Base-by-base conservation (phyloP, 768 basidiomycete species). In the Candolleomyces efflorescens region DNA sequence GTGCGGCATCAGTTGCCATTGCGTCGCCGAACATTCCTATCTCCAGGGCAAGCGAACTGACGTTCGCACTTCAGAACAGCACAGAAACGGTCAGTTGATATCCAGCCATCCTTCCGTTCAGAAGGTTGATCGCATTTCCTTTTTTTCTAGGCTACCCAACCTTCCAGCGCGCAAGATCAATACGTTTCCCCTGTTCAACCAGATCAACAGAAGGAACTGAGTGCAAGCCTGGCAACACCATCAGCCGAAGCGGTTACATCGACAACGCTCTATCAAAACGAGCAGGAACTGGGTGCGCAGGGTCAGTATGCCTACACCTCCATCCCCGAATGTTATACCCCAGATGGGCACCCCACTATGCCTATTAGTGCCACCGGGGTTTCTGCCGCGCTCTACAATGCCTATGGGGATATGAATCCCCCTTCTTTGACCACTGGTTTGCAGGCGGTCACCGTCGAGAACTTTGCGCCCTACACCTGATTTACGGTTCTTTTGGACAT, bases 31-130 rank as follows among this genome's bases (percentile, higher is more conserved):
- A 43, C n/a, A 58, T 73, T 17, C 65, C 65, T 13, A 71, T 74
- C 49, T 73, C 72, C 24, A 63, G 65, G 43, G 69, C 73, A 24
- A 75, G 73, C 62, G 73, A 73, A 55, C 64, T 75, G 47, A 65
- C 66, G 10, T 72, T 67, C 63, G 73, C 73, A n/a, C 62, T 75
- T 26, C 73, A 71, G 39, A 68, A 62, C 52, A 63, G 67, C 55
- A 26, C 60, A 48, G 64, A 66, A 50, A 63, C 64, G 69, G 70
- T 70, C 60, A 53, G 51, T 36, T n/a, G 26, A 45, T 45, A 22
- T 41, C 26, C 46, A 17, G 7, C 37, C 2, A 26, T 58, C 5
- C 27, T 5, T 4, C 56, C 2, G 9, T 47, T 20, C 23, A 50
- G 51, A 58, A 53, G 13, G 24, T 9, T 59, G 52, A 59, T 59